Base-by-base conservation (phyloP, 768 basidiomycete genomes). In the Kwoniella pini region DNA sequence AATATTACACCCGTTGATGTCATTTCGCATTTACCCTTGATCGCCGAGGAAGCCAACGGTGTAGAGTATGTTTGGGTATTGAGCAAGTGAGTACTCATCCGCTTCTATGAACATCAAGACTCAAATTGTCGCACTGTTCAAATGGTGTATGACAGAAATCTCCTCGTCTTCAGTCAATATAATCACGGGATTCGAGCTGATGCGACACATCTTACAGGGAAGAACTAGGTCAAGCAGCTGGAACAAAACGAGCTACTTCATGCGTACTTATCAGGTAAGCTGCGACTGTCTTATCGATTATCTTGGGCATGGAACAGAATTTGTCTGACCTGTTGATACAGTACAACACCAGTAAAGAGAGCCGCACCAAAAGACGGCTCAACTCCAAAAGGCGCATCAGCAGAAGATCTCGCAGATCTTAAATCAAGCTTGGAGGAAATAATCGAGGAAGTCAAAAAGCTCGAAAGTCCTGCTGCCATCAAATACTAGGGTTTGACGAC, bases 1-100 rank as follows among this genome's bases (percentile, higher is more conserved):
- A 95, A 98, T 80, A 98, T 98, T 77, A 95, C 90, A 62, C 96
- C 96, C 11, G 88, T 98, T 72, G 96, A 99, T 81, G 96, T 99
- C 68, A 93, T 98, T 71, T 94, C 94, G 31, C 96, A 98, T 81
- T 83, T 99, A 51, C 96, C 96, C 4, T 82, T 97, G 10, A 82
- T 99, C 75, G 88, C 90, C 46, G 96, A 99, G 81, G 96, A 99
- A 77, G 88, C 91, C 10, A 83, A 33, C 24, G 76, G 76, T 55
- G 77, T 79, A 21, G 74, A 77, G 63, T 79, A 77, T 60, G 69
- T 69, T 46, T 79, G 79, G 79, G 75, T 79, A 9, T 60, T 76
- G 57, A 77, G 76, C 72, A 79, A 79, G 74, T 75, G 54, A 60
- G 70, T 72, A 11, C n/a, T 19, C 22, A 22, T 13, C 9, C 31